phyloP scores from a whole-genome alignment of 306 rosid species.

The Castanopsis chinensis region DNA sequence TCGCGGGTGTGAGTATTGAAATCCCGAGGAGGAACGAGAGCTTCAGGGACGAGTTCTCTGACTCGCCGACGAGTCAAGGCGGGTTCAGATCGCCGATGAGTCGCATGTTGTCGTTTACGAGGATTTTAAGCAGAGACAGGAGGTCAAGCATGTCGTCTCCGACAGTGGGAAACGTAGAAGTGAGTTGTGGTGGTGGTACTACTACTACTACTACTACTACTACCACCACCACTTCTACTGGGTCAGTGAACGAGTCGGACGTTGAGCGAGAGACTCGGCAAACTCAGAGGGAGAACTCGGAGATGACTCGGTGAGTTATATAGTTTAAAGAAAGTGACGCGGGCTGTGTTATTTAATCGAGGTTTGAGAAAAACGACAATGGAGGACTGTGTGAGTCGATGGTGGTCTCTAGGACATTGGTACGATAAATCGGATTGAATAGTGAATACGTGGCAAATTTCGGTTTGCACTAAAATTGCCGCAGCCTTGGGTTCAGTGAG shows the following conservation, averaged over 20 bases:
- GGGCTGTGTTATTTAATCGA: background rate
- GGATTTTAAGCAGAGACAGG: conserved; percentile 57
- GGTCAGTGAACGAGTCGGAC: conserved; percentile 36
- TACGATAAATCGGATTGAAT: background rate
- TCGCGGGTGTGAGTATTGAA: conserved; percentile 47
- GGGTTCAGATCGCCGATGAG: conserved; percentile 56
- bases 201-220: no score
- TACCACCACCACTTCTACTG: no score
- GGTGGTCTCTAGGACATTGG: background rate
- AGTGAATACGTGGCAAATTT: background rate
- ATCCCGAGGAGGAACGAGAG: conserved; percentile 50
- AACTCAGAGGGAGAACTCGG: conserved; percentile 23
- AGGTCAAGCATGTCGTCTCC: conserved; percentile 52
- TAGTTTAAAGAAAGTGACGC: background rate
- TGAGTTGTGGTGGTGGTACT: conserved; percentile 18
- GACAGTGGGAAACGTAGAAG: conserved; percentile 23
- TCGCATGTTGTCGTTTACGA: conserved; percentile 64
- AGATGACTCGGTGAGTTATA: background rate
- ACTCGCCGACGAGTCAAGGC: conserved; percentile 43
- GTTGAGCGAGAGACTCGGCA: conserved; percentile 42
- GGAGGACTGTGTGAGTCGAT: background rate
- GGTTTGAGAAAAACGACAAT: background rate
- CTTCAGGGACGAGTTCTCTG: conserved; percentile 33
- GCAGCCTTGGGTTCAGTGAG: background rate
- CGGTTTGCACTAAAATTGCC: background rate